These are phyloP conservation scores for Musa schizocarpa DNA, from an alignment of 176 grass and related monocot genomes.

Conservation along the genomic window DNA sequence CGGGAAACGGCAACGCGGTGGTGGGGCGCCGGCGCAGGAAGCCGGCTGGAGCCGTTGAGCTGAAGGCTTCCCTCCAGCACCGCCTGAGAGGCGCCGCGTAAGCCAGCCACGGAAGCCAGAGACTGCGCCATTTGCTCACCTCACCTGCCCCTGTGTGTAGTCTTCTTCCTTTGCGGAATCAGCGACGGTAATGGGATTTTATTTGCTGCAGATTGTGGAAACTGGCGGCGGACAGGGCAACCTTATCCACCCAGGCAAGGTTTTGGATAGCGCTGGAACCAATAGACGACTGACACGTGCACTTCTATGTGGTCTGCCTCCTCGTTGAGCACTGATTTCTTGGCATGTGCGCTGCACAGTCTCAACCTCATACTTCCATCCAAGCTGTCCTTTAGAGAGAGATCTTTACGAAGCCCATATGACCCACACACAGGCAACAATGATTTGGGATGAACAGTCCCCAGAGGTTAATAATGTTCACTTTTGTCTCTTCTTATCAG, in stretches of 20 bases:
- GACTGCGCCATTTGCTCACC: constrained; percentile 53
- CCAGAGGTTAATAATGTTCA: no score
- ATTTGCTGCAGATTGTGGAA: neutral
- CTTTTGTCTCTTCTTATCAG: no score
- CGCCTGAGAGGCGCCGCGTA: constrained; percentile 45
- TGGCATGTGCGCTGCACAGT: no score
- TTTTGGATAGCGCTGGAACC: neutral
- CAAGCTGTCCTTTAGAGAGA: no score
- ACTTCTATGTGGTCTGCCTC: neutral
- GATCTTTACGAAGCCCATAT: no score
- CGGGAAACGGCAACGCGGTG: neutral
- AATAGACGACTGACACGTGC: neutral
- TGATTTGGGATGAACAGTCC: no score
- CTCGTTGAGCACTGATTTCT: no score
- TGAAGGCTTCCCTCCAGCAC: constrained; percentile 31
- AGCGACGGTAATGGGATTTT: neutral
- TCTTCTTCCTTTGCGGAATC: neutral
- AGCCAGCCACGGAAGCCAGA: constrained; percentile 85
- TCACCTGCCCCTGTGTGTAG: neutral
- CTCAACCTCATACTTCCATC: no score
- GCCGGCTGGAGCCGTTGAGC: constrained; percentile 11
- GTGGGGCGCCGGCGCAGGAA: neutral
- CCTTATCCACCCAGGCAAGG: neutral
- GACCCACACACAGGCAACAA: no score
- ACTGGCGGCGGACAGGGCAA: neutral